Base-by-base conservation (phyloP, 768 basidiomycete genomes). In the Boletus edulis region DNA sequence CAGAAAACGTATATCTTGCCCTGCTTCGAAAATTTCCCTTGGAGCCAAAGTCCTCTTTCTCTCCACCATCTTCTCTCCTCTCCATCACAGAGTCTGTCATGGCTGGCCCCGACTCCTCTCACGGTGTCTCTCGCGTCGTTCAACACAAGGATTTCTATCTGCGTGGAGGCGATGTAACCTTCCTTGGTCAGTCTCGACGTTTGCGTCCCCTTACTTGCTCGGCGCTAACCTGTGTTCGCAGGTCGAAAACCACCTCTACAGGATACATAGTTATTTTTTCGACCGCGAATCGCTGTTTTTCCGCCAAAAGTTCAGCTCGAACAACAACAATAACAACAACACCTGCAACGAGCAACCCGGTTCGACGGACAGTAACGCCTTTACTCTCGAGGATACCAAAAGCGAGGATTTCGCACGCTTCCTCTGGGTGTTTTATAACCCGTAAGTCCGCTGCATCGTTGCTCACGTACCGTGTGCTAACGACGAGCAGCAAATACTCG, bases 381-480 rank as follows among this genome's bases (percentile, higher is more conserved):
- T 83, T 24, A 68, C 77, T 4, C 67, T 87, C 2, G 71, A 76
- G 5, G 73, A 76, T 17, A 72, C 75, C 11, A 75, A 73, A 24
- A 71, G 75, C 0, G 68, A 72, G 5, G 82, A 84, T 20, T 83
- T 86, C 50, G 73, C 77, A 15, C 76, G 77, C 0, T 80, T 86
- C 44, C 66, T 84, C 0, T 85, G 80, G 81, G 76, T 86, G 0
- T 83, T 86, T 46, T 87, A 87, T 49, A 84, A 85, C 49, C 73
- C 76, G 85, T 86, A 56, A 51, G 81, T 73, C 35, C 8, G 31
- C 18, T 14, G 14, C 6, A 14, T 35, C 34, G 34, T 35, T 29
- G 34, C 14, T 13, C 34, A 0, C 13, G 13, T 14, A 35, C 17
- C 24, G 15, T 34, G 48, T 39, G 18, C 55, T 52, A 4, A 56